Evolutionary conservation across 1,284 basidiomycete species (phyloP).

Genomic region (Cutaneotrichosporon mucoides): DNA sequence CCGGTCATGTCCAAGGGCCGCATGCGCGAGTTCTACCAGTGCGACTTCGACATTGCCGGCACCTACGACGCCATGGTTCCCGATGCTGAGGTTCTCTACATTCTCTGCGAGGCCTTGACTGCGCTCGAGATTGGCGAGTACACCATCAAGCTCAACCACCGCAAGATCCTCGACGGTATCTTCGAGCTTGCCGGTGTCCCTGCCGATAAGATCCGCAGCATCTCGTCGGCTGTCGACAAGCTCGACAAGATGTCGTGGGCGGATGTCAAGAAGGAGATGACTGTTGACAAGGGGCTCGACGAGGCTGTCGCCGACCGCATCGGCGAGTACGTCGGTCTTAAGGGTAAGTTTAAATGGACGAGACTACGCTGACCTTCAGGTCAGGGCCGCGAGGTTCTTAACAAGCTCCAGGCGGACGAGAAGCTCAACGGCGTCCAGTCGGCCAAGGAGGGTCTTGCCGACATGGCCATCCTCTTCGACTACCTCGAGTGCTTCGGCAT

Average conservation of each 20-base stretch:
- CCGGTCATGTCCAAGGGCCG: slow-evolving; percentile 97
- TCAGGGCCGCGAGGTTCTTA: slow-evolving; percentile 67
- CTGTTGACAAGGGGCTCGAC: slow-evolving; percentile 86
- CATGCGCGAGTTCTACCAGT: slow-evolving; percentile 98
- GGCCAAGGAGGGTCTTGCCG: slow-evolving; percentile 80
- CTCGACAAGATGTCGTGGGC: slow-evolving; percentile 93
- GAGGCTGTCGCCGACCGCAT: slow-evolving; percentile 85
- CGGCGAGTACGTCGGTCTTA: slow-evolving; percentile 92
- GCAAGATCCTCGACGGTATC: slow-evolving; percentile 95
- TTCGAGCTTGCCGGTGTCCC: slow-evolving; percentile 97
- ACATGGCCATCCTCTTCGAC: slow-evolving; percentile 83
- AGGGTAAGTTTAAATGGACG: slow-evolving; percentile 57
- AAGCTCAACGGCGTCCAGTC: slow-evolving; percentile 65
- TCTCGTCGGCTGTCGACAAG: slow-evolving; percentile 97
- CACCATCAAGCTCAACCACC: slow-evolving; percentile 94
- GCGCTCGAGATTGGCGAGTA: slow-evolving; percentile 87
- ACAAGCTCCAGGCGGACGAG: slow-evolving; percentile 65
- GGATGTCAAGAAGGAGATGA: slow-evolving; percentile 96
- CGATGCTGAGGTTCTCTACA: slow-evolving; percentile 83
- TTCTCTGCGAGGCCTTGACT: slow-evolving; percentile 76
- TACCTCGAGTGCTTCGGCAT: slow-evolving; percentile 74
- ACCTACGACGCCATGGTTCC: slow-evolving; percentile 94
- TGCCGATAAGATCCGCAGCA: slow-evolving; percentile 82
- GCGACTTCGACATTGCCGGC: slow-evolving; percentile 97
- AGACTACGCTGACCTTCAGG: slow-evolving; percentile 21